Conservation (phyloP, 441 rosid genomes). For the Isatis lusitanica region DNA sequence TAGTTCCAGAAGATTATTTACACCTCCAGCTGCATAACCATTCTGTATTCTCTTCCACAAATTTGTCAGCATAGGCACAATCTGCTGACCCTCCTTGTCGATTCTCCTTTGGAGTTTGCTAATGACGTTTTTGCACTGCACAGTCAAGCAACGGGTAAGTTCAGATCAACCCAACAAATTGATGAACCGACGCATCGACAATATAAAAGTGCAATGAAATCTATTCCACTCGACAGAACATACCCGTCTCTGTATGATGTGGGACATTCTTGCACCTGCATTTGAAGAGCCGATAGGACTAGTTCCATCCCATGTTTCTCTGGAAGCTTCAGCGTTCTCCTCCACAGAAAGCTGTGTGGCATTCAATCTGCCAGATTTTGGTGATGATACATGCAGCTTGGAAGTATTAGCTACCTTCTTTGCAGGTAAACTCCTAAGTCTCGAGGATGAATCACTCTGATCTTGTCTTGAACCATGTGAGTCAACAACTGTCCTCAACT, state of each 20-base stretch:
- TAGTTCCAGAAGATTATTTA: conserved; percentile 74
- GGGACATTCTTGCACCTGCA: conserved; percentile 72
- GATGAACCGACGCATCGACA: background rate
- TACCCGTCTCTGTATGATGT: conserved; percentile 87
- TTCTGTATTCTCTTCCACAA: conserved; percentile 88
- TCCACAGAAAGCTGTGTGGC: conserved; percentile 51
- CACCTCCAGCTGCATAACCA: conserved; percentile 62
- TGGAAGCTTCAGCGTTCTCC: conserved; percentile 57
- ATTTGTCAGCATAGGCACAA: conserved; percentile 87
- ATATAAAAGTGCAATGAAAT: conserved; percentile 3
- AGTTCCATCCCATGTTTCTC: conserved; percentile 73
- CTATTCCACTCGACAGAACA: conserved; percentile 22
- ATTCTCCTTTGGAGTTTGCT: conserved; percentile 92
- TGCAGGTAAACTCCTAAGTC: conserved; percentile 61
- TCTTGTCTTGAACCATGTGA: conserved; percentile 61
- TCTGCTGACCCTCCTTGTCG: conserved; percentile 92
- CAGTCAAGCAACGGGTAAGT: background rate
- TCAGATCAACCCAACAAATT: conserved; percentile 6
- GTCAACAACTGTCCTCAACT: conserved; percentile 62
- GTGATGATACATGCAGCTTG: conserved; percentile 61
- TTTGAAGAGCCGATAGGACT: conserved; percentile 57
- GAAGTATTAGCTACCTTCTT: conserved; percentile 72
- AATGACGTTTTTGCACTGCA: conserved; percentile 89
- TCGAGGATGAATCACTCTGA: conserved; percentile 66
- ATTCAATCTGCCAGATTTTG: conserved; percentile 70